Evolutionary conservation across 2,329 filamentous ascomycete species (phyloP).

Genomic region (Curvularia lunata): DNA sequence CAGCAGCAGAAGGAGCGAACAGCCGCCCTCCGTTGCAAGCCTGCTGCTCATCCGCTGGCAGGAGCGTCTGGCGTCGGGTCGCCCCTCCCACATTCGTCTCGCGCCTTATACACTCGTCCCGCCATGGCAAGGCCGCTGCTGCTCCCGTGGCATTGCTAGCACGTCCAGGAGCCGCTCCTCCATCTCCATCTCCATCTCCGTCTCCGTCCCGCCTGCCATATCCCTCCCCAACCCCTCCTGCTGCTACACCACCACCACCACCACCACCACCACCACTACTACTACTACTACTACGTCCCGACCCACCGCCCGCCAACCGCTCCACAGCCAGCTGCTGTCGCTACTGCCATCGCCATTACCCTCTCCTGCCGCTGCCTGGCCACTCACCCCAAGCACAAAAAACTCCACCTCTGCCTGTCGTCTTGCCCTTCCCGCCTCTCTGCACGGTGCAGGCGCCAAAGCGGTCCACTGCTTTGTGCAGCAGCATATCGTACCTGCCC

Average conservation of each 20-base stretch:
- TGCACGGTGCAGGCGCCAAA: constrained; percentile 27
- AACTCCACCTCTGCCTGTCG: background rate
- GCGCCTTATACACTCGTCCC: constrained; percentile 42
- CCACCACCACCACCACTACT: background rate
- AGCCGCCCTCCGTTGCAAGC: constrained; percentile 37
- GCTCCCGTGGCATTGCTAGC: constrained; percentile 31
- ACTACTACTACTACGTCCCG: too few species aligned
- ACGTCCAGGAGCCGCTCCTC: background rate
- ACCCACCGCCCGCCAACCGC: too few species aligned
- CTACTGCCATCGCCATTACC: background rate
- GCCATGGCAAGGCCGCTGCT: constrained; percentile 33
- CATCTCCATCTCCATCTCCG: background rate
- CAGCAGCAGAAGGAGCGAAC: constrained; percentile 34
- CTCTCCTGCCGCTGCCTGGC: background rate
- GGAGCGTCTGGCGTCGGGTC: constrained; percentile 34
- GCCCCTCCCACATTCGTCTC: constrained; percentile 34
- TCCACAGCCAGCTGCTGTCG: background rate
- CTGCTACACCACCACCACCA: background rate
- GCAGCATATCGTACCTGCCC: constrained; percentile 1
- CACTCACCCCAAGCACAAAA: background rate
- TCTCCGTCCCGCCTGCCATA: background rate
- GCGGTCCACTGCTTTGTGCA: constrained; percentile 27
- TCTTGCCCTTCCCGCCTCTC: constrained; percentile 1
- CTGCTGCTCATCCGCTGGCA: constrained; percentile 37
- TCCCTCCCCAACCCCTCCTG: background rate